Evolutionary conservation across 352 stramenopile genomes (phyloP), one percentile per base, ranked within the genome.

Genomic region (Globisporangium radiosum): DNA sequence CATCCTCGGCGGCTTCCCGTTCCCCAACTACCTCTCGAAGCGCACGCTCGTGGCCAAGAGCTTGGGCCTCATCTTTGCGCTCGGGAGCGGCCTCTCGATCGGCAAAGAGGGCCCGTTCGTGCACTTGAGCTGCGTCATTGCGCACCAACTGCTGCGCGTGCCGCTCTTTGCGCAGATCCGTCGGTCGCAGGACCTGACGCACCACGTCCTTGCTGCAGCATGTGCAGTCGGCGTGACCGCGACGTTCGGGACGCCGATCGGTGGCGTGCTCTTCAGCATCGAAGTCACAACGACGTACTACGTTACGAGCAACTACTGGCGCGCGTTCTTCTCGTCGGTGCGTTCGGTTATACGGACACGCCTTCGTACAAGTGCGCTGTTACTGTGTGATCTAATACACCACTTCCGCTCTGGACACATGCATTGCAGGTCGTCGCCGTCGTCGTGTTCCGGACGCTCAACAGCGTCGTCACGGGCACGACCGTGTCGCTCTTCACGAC

Each of bases 281-380:
- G 82, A 92, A 57, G 85, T 94, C 54, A 97, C 90, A 0, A 87
- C 78, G 39, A 90, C 81, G 38, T 89, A 88, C 66, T 97, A 96
- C 75, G 78, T 93, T 60, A 90, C 84, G 45, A 85, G 74, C 49
- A 95, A 94, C 65, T 93, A 96, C 62, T 95, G 87, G 76, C 78
- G 83, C n/a, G 85, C 81, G 4, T 96, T 97, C 71, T 92, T 97
- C 61, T 87, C 80, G 33, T 92, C 88, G 9, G 66, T 66, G 53
- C 9, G 52, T 39, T 33, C 25, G 25, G 25, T 33, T 33, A 33
- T 33, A 33, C 25, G 25, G 2, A 2, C 25, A 33, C 25, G 25
- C 25, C 25, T 3, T 33, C 25, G 25, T 33, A 33, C 25, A 33
- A 33, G 25, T 33, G 25, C 25, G 25, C 25, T 33, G 25, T 3